A percentile compares a stretch with the other conserved stretches of the same genome.
Evolutionary conservation across 805 yeast species (phyloP).

Genomic region (Clavispora santaluciae): DNA sequence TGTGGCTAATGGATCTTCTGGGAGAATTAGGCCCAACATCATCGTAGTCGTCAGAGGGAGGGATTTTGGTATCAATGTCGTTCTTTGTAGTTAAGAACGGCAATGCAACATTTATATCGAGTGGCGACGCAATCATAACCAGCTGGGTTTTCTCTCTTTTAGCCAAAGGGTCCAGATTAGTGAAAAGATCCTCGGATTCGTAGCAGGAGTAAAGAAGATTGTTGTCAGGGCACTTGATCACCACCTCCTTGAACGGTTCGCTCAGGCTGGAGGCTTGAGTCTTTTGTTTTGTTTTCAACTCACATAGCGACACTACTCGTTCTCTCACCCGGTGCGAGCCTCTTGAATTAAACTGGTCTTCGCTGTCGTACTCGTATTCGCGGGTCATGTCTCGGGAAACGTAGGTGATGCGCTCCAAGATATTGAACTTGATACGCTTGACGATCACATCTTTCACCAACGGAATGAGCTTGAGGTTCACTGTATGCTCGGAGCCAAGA

Average conservation of each 20-base stretch:
- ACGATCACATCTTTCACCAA: constrained; percentile 55
- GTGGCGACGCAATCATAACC: constrained; percentile 38
- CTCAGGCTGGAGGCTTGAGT: constrained; percentile 24
- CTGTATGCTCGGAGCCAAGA: constrained; percentile 53
- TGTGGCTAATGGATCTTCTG: background rate
- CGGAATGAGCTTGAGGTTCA: constrained; percentile 65
- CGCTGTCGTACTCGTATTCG: constrained; percentile 49
- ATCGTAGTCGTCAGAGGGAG: background rate
- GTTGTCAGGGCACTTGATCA: constrained; percentile 53
- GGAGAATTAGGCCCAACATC: background rate
- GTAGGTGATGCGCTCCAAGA: constrained; percentile 63
- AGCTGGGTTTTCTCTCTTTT: background rate
- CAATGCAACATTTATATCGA: constrained; percentile 39
- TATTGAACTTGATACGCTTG: constrained; percentile 60
- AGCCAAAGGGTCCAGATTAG: constrained; percentile 6
- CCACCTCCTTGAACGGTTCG: constrained; percentile 56
- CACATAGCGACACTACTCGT: constrained; percentile 54
- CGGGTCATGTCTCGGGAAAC: constrained; percentile 49
- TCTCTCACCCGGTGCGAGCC: constrained; percentile 27
- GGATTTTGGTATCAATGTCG: constrained; percentile 21
- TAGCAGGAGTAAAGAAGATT: constrained; percentile 58
- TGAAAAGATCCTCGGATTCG: constrained; percentile 20
- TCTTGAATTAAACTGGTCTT: constrained; percentile 15
- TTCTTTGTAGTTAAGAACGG: constrained; percentile 37
- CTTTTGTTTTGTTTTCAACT: constrained; percentile 52